Base-by-base conservation (phyloP, 164 flowering plant genomes). In the Vitis labrusca region DNA sequence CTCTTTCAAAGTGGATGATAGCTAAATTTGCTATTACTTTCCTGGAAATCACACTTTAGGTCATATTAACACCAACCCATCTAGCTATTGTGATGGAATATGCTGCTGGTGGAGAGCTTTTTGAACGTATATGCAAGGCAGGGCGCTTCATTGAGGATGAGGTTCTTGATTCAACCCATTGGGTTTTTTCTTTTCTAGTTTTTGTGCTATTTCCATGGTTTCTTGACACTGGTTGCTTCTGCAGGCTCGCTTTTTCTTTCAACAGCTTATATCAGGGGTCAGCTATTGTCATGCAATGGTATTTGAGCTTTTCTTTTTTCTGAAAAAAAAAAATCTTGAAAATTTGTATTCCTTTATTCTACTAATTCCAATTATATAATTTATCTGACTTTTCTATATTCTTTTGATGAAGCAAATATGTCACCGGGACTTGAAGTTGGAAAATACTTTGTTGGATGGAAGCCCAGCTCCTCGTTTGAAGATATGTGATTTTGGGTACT, bases 61-160 rank as follows among this genome's bases (percentile, higher is more conserved):
- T 91, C 57, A 84, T 87, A 60, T 76, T 91, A 50, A 91, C 97
- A 2, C 92, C 93, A 19, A 87, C 91, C 6, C 93, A 86, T 83
- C 76, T 91, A 61, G 93, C 93, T 19, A 91, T 91, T 76, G 92
- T 89, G 53, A 91, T 91, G 97, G 97, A 91, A 76, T 91, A 89
- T 80, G 97, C 97, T 16, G 83, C 97, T 64, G 97, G 93, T 2
- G 92, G 97, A 58, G 97, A 91, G 77, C 83, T 91, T 32, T 91
- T 87, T 68, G 92, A 86, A 72, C 71, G 92, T 23, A 91, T 88
- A 30, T 80, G 88, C 82, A 88, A 76, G 74, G 89, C 86, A 2
- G 93, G 93, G 19, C 89, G 90, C 16, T 91, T 91, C 67, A 84
- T 78, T 23, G 97, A 89, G 78, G 93, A 91, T 66, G 97, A 91